Conservation (phyloP, 1,284 basidiomycete genomes). For the Tremellales sp. region DNA sequence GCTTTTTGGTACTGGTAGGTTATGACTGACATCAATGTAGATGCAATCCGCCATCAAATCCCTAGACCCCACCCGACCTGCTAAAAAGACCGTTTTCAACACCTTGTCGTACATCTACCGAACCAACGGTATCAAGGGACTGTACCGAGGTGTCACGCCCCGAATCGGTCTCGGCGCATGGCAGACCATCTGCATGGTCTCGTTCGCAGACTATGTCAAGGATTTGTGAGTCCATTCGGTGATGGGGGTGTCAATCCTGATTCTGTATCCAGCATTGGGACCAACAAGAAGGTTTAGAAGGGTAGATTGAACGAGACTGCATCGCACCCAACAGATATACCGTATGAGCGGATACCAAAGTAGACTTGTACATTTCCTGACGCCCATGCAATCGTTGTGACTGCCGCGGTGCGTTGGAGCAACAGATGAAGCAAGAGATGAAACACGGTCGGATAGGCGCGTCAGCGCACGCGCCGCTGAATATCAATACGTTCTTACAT, state of each 20-base stretch:
- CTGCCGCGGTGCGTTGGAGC: too few species aligned
- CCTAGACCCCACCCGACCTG: conserved; percentile 69
- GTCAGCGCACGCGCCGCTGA: too few species aligned
- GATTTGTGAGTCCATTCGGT: conserved; percentile 55
- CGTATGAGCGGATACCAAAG: too few species aligned
- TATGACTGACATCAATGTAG: conserved; percentile 46
- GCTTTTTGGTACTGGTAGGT: neutral
- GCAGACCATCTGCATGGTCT: conserved; percentile 84
- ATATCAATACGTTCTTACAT: too few species aligned
- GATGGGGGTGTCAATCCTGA: neutral
- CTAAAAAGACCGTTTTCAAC: conserved; percentile 85
- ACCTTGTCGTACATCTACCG: conserved; percentile 90
- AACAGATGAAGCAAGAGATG: too few species aligned
- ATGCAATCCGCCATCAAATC: conserved; percentile 98
- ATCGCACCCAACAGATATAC: too few species aligned
- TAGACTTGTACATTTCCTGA: too few species aligned
- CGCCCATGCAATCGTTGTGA: too few species aligned
- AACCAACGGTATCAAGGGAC: conserved; percentile 92
- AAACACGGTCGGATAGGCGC: too few species aligned
- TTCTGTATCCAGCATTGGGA: conserved; percentile 8
- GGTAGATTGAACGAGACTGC: too few species aligned
- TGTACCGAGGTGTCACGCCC: conserved; percentile 96
- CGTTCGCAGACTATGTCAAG: conserved; percentile 92
- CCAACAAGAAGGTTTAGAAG: conserved; percentile 2
- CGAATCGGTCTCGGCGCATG: conserved; percentile 77